Percentiles rank a stretch among this genome's conserved stretches.
Conservation (phyloP, 768 basidiomycete species). For the Russula foetens region DNA sequence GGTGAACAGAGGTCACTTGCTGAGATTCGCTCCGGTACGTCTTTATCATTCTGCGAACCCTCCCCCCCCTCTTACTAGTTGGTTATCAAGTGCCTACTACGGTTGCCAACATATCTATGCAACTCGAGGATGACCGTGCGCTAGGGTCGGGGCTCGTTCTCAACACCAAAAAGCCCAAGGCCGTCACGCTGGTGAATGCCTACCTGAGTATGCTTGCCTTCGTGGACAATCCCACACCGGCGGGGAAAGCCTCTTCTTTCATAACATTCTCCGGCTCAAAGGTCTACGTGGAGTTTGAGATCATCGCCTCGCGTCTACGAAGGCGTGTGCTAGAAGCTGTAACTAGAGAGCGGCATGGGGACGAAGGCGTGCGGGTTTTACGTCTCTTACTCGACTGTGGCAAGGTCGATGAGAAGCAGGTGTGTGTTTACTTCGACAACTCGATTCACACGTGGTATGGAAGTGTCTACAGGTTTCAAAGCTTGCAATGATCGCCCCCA, state of each 20-base stretch:
- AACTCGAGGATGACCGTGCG: slow-evolving; percentile 53
- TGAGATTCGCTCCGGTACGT: slow-evolving; percentile 57
- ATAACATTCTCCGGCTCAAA: slow-evolving; percentile 54
- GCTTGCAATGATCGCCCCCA: slow-evolving; percentile 84
- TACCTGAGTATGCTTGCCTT: slow-evolving; percentile 75
- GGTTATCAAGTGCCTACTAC: slow-evolving; percentile 50
- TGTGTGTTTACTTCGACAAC: slow-evolving; percentile 32
- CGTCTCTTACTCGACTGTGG: slow-evolving; percentile 71
- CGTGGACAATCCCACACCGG: slow-evolving; percentile 74
- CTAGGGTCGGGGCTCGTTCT: slow-evolving; percentile 58
- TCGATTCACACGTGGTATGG: neutral
- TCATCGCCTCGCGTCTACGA: slow-evolving; percentile 58
- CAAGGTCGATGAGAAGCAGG: slow-evolving; percentile 94
- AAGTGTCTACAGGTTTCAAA: slow-evolving; percentile 65
- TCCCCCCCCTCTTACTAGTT: neutral
- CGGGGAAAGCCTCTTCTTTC: slow-evolving; percentile 63
- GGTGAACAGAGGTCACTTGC: slow-evolving; percentile 48
- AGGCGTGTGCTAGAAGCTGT: slow-evolving; percentile 68
- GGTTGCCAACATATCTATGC: slow-evolving; percentile 51
- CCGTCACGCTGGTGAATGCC: slow-evolving; percentile 56
- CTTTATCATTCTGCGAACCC: neutral
- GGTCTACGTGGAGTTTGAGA: slow-evolving; percentile 74
- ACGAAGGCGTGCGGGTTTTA: slow-evolving; percentile 75
- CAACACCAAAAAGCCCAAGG: slow-evolving; percentile 44
- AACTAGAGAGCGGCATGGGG: slow-evolving; percentile 75